Conservation (phyloP, 495 filamentous ascomycete species). For the Penicillium tannophilum region DNA sequence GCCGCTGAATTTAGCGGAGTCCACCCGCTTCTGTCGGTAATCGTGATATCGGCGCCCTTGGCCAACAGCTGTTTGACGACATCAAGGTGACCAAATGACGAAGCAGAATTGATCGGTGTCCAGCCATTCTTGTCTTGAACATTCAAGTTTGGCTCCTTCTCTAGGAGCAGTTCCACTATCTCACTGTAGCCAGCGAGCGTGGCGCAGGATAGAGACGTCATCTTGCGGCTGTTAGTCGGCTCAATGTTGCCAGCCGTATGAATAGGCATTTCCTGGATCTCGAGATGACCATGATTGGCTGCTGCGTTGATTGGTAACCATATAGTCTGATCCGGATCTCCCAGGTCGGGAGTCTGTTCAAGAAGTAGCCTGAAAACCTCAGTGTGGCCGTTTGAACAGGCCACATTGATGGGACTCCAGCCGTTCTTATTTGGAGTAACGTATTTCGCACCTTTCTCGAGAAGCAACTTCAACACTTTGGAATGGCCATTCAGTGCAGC, state of each 20-base stretch:
- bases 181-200: neutral
- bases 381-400: no score
- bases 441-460: neutral
- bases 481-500: neutral
- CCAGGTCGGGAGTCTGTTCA: neutral
- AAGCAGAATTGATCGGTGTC: constrained; percentile 2
- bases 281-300: no score
- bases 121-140: neutral
- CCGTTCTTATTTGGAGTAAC: neutral
- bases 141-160: neutral
- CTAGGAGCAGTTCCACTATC: neutral
- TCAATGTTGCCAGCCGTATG: no score
- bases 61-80: neutral
- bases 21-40: neutral
- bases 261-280: no score
- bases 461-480: neutral
- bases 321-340: neutral
- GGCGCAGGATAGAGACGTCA: neutral
- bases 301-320: no score
- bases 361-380: neutral
- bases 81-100: neutral
- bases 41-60: no score
- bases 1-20: neutral
- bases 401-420: neutral
- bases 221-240: no score